A percentile compares a stretch with the other conserved stretches of the same genome.
phyloP scores from a whole-genome alignment of 257 asterid species.

The Petunia secreta region DNA sequence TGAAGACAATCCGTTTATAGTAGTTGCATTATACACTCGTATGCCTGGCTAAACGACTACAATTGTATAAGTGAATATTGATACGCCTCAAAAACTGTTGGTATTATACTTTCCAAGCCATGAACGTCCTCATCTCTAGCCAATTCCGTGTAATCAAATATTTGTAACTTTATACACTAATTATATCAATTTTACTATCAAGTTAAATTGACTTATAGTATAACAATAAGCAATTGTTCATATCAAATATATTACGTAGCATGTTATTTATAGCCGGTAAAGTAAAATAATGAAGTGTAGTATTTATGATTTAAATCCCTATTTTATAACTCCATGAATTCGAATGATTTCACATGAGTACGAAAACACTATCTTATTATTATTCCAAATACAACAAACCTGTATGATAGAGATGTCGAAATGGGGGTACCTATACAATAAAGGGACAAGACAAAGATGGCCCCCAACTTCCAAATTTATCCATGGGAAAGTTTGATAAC shows the following conservation, averaged over 20 bases:
- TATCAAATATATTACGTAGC: no score
- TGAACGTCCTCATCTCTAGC: not conserved
- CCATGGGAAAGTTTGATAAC: slow-evolving; percentile 47
- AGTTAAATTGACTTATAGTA: no score
- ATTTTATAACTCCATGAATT: no score
- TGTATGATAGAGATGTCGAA: slow-evolving; percentile 11
- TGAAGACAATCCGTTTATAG: slow-evolving; percentile 38
- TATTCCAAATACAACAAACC: slow-evolving; percentile 7
- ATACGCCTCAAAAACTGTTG: not conserved
- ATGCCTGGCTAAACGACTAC: no score
- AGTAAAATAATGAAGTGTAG: no score
- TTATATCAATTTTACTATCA: no score
- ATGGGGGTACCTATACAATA: slow-evolving; percentile 20
- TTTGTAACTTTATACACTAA: no score
- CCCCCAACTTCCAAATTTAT: slow-evolving; percentile 36
- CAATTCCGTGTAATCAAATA: no score
- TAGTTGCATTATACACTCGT: not conserved
- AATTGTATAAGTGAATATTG: no score
- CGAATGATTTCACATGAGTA: slow-evolving; percentile 3
- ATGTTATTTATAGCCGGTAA: no score
- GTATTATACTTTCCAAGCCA: not conserved
- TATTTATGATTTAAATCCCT: no score
- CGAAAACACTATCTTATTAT: not conserved
- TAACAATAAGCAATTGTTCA: no score
- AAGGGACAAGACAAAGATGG: slow-evolving; percentile 40